Conservation (phyloP, 768 basidiomycete species). For the Serpula lacrymans region DNA sequence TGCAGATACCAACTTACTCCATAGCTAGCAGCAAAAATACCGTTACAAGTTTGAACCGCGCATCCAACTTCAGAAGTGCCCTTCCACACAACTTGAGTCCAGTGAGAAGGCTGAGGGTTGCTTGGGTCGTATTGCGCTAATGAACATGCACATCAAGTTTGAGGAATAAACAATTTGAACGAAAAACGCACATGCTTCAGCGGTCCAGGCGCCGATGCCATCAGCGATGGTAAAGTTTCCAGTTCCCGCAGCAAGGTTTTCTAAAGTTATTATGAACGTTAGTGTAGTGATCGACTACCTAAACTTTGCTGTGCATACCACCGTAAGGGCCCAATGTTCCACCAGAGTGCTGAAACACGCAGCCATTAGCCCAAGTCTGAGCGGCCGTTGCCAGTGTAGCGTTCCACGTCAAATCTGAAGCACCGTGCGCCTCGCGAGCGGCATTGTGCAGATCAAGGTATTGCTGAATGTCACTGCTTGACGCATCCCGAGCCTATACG, state of each 20-base stretch:
- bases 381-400: slow-evolving; percentile 58
- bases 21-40: slow-evolving; percentile 53
- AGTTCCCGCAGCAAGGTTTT: slow-evolving; percentile 77
- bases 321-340: slow-evolving; percentile 63
- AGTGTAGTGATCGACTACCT: neutral
- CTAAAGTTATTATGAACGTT: slow-evolving; percentile 28
- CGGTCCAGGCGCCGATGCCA: slow-evolving; percentile 60
- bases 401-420: slow-evolving; percentile 61
- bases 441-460: slow-evolving; percentile 64
- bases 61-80: slow-evolving; percentile 60
- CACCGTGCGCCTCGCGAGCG: slow-evolving; percentile 61
- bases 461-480: slow-evolving; percentile 44
- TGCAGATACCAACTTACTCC: slow-evolving; percentile 43
- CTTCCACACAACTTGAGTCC: slow-evolving; percentile 80
- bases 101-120: slow-evolving; percentile 62
- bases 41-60: slow-evolving; percentile 51
- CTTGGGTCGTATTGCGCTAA: slow-evolving; percentile 55
- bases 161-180: neutral
- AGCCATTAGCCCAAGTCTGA: slow-evolving; percentile 65
- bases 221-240: slow-evolving; percentile 46
- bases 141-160: slow-evolving; percentile 1
- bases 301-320: too few relatives aligned
- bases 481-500: too few relatives aligned
- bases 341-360: slow-evolving; percentile 66
- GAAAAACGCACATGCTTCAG: slow-evolving; percentile 56